Evolutionary conservation across 306 rosid species (phyloP), one percentile per base, ranked within the genome.

Genomic region (Citrullus colocynthis): DNA sequence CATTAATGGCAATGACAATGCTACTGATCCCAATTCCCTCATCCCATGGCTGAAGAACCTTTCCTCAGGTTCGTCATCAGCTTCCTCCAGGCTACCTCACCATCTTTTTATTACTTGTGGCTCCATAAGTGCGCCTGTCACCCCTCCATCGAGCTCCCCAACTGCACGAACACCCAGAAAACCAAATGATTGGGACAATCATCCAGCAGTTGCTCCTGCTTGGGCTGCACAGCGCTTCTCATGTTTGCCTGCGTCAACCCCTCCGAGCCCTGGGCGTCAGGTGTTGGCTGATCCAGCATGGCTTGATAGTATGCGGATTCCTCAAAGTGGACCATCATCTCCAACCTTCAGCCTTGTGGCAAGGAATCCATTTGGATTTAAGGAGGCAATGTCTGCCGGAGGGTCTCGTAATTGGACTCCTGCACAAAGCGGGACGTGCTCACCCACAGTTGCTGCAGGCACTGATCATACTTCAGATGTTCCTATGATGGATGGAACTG

Each of bases 11-110:
- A 86, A 84, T 49, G 86, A 73, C 30, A 86, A 75, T 77, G 80
- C 86, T 73, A 76, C 88, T 12, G 91, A 88, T 72, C 84, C 91
- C 15, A 86, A 88, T 79, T 88, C 91, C 14, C 91, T 88, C 78
- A 88, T 88, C 62, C 91, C 91, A 21, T 88, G 91, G 91, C 85
- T 88, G 74, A 88, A 86, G 62, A 88, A 85, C 74, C 91, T 88
- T 78, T 82, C 91, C 1, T 88, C 91, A 8, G 74, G 88, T 37
- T 82, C 89, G 32, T 84, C 89, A n/a, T 85, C 90, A 30, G 84
- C 87, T 66, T 78, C 85, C 39, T 84, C 89, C 59, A 84, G 83
- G 82, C 78, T 80, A 74, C 83, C 91, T 57, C 83, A 83, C 80
- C 77, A 88, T 58, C 85, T 82, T 20, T 83, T 80, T 61, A 55